Base-by-base conservation (phyloP, 352 stramenopile species). In the Pilasporangium apinafurcum region DNA sequence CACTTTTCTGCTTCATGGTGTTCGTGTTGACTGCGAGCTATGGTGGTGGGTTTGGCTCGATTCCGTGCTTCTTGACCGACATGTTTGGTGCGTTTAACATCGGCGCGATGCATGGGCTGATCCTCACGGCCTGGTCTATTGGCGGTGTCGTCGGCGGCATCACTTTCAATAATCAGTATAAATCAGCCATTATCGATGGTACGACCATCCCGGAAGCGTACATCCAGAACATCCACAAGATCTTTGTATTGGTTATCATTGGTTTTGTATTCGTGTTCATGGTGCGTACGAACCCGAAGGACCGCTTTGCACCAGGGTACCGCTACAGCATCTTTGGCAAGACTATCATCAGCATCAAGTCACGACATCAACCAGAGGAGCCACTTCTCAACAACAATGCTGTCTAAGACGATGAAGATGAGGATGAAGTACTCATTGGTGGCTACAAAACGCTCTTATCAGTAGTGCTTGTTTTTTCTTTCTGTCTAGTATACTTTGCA, bases 1-100 rank as follows among this genome's bases (percentile, higher is more conserved):
- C 47, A 22, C 43, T 65, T 2, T 89, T 89, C 37, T 53, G 74
- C n/a, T 48, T 49, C 12, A 59, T 72, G 16, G 54, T 85, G 16
- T 91, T 83, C 56, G 68, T 88, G 45, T 28, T 91, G 2, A 87
- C 76, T 33, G 51, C 71, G 8, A 73, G 64, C 36, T 92, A 92
- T 46, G 76, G 78, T 17, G 81, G 76, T 20, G 74, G 73, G 16
- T 88, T 90, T 20, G 76, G 75, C 32, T 85, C 60, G 10, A 87
- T 89, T 44, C 77, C 77, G 28, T 70, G 56, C 25, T 84, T 89
- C 48, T 41, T 92, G 18, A 86, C 76, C 0, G 79, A 89, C 40
- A 89, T 89, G 75, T 92, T 89, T 40, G 79, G 79, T n/a, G 71
- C 70, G 3, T 87, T 65, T 48, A 87, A 91, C 63, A 88, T 88